These are phyloP conservation scores for Fusarium heterosporum DNA, from an alignment of 2,329 filamentous ascomycete species.

Conservation along the genomic window DNA sequence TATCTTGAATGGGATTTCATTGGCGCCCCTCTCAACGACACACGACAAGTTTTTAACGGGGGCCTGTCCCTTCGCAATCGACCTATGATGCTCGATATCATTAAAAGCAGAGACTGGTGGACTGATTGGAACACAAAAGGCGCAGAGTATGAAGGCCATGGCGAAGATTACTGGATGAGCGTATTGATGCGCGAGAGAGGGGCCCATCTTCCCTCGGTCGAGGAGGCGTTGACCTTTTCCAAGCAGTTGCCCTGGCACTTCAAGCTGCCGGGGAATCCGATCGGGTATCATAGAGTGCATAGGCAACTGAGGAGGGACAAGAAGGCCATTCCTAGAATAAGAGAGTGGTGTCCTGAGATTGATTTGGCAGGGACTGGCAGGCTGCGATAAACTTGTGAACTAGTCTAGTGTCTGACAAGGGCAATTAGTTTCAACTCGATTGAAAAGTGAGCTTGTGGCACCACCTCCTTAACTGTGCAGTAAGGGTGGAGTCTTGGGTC, in stretches of 20 bases:
- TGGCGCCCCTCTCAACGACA: not conserved
- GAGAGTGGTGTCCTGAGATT: conserved; percentile 18
- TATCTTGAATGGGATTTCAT: conserved; percentile 16
- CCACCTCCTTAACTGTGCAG: not conserved
- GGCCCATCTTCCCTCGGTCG: conserved; percentile 9
- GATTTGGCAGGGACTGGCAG: not conserved
- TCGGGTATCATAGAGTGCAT: conserved; percentile 16
- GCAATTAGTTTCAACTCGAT: no score
- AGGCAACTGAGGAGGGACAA: conserved; percentile 6
- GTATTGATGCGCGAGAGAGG: conserved; percentile 15
- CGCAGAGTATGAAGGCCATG: conserved; percentile 12
- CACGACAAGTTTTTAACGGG: not conserved
- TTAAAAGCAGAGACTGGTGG: conserved; percentile 9
- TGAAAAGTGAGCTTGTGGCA: no score
- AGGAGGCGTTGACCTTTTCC: conserved; percentile 14
- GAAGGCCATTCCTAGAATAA: not conserved
- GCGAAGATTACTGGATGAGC: conserved; percentile 22
- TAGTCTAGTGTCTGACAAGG: no score
- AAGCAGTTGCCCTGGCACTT: conserved; percentile 22
- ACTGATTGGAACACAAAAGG: conserved; percentile 9
- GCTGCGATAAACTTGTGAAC: not conserved
- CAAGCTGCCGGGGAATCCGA: not conserved
- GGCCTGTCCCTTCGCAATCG: not conserved
- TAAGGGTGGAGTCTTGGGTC: no score
- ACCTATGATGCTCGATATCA: not conserved